Conservation (phyloP, 1,284 basidiomycete genomes). For the Xanthoconium separans region DNA sequence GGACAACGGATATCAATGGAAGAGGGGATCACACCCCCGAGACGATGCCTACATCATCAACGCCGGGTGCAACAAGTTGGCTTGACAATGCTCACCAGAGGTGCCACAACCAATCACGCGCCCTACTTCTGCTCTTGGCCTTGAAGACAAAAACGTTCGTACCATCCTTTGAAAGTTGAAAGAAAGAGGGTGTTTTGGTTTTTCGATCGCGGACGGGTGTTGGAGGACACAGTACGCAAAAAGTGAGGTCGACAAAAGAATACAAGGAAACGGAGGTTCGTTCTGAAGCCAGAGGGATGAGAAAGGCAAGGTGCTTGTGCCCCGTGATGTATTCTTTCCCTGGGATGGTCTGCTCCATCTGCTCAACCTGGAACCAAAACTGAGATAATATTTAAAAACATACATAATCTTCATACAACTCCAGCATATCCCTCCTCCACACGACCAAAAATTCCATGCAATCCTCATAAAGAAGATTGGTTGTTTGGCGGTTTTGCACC, state of each 20-base stretch:
- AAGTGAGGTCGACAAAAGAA: slow-evolving; percentile 79
- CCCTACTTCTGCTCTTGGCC: slow-evolving; percentile 64
- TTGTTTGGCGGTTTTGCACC: slow-evolving; percentile 56
- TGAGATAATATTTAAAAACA: slow-evolving; percentile 23
- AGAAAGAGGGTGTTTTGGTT: slow-evolving; percentile 42
- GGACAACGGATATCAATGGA: slow-evolving; percentile 38
- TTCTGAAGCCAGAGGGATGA: slow-evolving; percentile 62
- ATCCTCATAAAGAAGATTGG: slow-evolving; percentile 61
- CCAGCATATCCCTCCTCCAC: slow-evolving; percentile 71
- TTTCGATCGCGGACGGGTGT: slow-evolving; percentile 41
- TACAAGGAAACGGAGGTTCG: slow-evolving; percentile 72
- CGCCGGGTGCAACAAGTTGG: neutral
- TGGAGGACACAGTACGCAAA: slow-evolving; percentile 70
- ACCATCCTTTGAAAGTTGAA: slow-evolving; percentile 55
- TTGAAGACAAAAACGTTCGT: slow-evolving; percentile 82
- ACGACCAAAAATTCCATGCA: slow-evolving; percentile 80
- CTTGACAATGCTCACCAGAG: slow-evolving; percentile 52
- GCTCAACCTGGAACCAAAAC: slow-evolving; percentile 6
- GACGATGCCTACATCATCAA: slow-evolving; percentile 51
- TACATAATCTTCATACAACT: slow-evolving; percentile 81
- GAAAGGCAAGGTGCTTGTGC: slow-evolving; percentile 67
- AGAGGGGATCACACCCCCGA: slow-evolving; percentile 50
- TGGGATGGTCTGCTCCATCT: slow-evolving; percentile 49
- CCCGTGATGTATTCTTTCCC: slow-evolving; percentile 61
- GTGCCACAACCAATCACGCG: slow-evolving; percentile 82